Conservation (phyloP, 768 basidiomycete genomes). For the Calocera viscosa region DNA sequence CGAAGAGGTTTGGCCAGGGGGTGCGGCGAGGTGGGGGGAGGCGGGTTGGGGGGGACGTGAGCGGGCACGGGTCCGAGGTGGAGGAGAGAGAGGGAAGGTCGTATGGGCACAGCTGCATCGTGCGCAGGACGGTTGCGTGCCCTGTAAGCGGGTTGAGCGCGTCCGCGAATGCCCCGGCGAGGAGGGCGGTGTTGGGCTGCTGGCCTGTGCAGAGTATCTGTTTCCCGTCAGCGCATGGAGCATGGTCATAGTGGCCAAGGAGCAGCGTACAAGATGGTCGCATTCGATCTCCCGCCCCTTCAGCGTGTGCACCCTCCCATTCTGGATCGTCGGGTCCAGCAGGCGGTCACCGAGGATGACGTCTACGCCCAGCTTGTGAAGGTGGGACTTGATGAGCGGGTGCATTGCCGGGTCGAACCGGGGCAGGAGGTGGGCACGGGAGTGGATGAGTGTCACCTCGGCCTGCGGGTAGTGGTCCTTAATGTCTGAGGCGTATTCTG, state of each 20-base stretch:
- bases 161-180: slow-evolving; percentile 28
- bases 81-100: slow-evolving; percentile 1
- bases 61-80: neutral
- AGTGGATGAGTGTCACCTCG: slow-evolving; percentile 48
- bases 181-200: slow-evolving; percentile 40
- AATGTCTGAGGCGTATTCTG: slow-evolving; percentile 56
- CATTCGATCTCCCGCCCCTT: neutral
- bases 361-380: slow-evolving; percentile 34
- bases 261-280: slow-evolving; percentile 1
- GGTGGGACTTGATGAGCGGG: slow-evolving; percentile 31
- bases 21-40: slow-evolving; percentile 9
- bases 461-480: slow-evolving; percentile 41
- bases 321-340: neutral
- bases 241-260: neutral
- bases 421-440: slow-evolving; percentile 41
- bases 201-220: slow-evolving; percentile 49
- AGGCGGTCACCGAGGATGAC: slow-evolving; percentile 39
- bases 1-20: slow-evolving; percentile 34
- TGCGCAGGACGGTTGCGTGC: slow-evolving; percentile 37
- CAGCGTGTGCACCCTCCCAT: slow-evolving; percentile 3
- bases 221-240: neutral
- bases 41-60: neutral
- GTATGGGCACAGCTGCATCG: slow-evolving; percentile 35
- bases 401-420: slow-evolving; percentile 43
- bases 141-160: slow-evolving; percentile 23